These are phyloP conservation scores for Trichosporon sp. DNA, from an alignment of 1,284 basidiomycete genomes.

Conservation along the genomic window DNA sequence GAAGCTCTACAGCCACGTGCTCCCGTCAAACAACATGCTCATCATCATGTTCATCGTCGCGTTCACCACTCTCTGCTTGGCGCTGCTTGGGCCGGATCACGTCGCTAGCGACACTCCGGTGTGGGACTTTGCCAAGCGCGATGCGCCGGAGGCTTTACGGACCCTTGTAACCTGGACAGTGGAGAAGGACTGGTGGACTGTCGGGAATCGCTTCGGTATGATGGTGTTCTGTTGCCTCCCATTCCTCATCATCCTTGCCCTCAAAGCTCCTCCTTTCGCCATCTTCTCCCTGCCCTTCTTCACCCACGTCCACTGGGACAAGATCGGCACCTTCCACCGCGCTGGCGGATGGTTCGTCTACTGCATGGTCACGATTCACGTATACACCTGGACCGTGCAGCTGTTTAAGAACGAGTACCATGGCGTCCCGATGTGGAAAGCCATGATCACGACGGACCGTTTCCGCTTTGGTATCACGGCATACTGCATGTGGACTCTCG, in stretches of 20 bases:
- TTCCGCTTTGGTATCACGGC: conserved; percentile 71
- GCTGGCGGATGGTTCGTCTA: conserved; percentile 70
- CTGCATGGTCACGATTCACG: conserved; percentile 63
- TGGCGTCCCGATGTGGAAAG: conserved; percentile 56
- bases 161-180: conserved; percentile 4
- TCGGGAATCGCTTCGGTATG: conserved; percentile 65
- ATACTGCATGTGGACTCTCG: conserved; percentile 62
- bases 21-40: conserved; percentile 62
- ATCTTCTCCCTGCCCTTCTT: conserved; percentile 64
- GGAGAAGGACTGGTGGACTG: conserved; percentile 59
- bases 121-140: conserved; percentile 46
- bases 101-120: conserved; percentile 51
- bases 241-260: conserved; percentile 66
- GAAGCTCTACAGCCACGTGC: conserved; percentile 33
- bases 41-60: conserved; percentile 52
- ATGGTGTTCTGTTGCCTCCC: conserved; percentile 74
- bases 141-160: conserved; percentile 4
- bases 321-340: conserved; percentile 65
- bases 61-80: conserved; percentile 51
- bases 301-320: conserved; percentile 69
- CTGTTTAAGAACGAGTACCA: conserved; percentile 55
- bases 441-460: conserved; percentile 62
- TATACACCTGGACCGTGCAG: conserved; percentile 69
- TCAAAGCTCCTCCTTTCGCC: conserved; percentile 77
- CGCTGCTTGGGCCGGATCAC: conserved; percentile 68